Evolutionary conservation across 306 rosid genomes (phyloP).

Genomic region (Cicer bijugum): DNA sequence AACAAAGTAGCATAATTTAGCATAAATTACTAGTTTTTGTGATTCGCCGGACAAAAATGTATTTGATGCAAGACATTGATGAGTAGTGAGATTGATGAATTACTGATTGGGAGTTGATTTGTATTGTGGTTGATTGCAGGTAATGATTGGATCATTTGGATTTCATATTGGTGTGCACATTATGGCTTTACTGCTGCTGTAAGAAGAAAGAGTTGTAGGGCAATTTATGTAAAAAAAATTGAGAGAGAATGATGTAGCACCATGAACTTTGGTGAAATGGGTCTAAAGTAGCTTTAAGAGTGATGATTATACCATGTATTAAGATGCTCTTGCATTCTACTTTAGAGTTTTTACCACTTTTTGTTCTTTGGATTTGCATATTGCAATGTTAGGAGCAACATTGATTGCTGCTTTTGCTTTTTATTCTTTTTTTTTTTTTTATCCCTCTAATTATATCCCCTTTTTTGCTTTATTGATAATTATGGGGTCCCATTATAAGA

Average conservation of each 20-base stretch:
- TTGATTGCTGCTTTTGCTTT: slow-evolving; percentile 47
- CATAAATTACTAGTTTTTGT: no score
- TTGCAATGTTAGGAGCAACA: slow-evolving; percentile 48
- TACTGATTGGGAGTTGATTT: slow-evolving; percentile 49
- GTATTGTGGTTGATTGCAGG: slow-evolving; percentile 61
- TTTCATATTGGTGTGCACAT: slow-evolving; percentile 52
- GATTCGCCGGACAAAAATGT: no score
- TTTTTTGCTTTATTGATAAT: slow-evolving; percentile 22
- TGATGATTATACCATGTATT: slow-evolving; percentile 66
- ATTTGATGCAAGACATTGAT: slow-evolving; percentile 13
- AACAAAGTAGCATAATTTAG: no score
- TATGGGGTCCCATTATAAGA: slow-evolving; percentile 41
- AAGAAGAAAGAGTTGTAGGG: slow-evolving; percentile 42
- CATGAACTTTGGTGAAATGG: slow-evolving; percentile 36
- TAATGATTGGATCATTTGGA: slow-evolving; percentile 60
- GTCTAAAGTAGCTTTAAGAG: slow-evolving; percentile 71
- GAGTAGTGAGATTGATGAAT: slow-evolving; percentile 35
- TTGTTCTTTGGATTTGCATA: slow-evolving; percentile 55
- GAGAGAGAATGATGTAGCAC: slow-evolving; percentile 32
- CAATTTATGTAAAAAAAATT: slow-evolving; percentile 41
- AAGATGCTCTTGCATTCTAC: slow-evolving; percentile 65
- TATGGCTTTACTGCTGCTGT: slow-evolving; percentile 55
- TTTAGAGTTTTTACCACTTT: slow-evolving; percentile 65
- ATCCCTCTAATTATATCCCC: slow-evolving; percentile 31
- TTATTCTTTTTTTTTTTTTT: not conserved